phyloP scores from a whole-genome alignment of 768 basidiomycete genomes.

The Pleurotus salmoneostramineus region DNA sequence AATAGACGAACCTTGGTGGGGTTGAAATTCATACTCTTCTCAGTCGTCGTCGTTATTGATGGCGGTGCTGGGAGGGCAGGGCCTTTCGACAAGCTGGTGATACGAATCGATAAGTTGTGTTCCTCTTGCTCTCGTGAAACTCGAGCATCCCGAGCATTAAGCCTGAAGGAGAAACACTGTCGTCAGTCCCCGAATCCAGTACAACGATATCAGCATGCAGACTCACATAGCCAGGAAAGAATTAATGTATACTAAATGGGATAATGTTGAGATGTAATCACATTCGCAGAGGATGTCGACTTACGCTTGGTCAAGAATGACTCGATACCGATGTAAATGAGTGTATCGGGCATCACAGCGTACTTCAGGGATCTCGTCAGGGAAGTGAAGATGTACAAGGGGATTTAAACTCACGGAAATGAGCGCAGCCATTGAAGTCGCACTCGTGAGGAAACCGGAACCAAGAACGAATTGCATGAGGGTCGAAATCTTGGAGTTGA shows the following conservation, averaged over 20 bases:
- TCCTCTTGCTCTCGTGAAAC: conserved; percentile 4
- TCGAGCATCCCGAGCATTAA: neutral
- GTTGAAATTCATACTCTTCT: conserved; percentile 6
- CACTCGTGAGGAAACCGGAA: conserved; percentile 29
- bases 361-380: conserved; percentile 23
- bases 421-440: conserved; percentile 39
- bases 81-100: conserved; percentile 4
- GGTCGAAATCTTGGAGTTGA: conserved; percentile 27
- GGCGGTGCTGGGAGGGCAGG: neutral
- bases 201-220: neutral
- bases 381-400: neutral
- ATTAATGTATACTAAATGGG: conserved; percentile 38
- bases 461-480: conserved; percentile 26
- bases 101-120: conserved; percentile 3
- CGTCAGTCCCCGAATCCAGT: neutral
- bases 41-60: conserved; percentile 4
- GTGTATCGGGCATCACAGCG: conserved; percentile 37
- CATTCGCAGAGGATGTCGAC: conserved; percentile 8
- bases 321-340: conserved; percentile 37
- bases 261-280: neutral
- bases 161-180: neutral
- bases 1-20: neutral
- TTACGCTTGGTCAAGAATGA: conserved; percentile 42
- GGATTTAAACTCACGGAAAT: conserved; percentile 29
- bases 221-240: conserved; percentile 29